Evolutionary conservation across 2,329 filamentous ascomycete genomes (phyloP), one percentile per base, ranked within the genome.

Genomic region (Trichophyton rubrum): DNA sequence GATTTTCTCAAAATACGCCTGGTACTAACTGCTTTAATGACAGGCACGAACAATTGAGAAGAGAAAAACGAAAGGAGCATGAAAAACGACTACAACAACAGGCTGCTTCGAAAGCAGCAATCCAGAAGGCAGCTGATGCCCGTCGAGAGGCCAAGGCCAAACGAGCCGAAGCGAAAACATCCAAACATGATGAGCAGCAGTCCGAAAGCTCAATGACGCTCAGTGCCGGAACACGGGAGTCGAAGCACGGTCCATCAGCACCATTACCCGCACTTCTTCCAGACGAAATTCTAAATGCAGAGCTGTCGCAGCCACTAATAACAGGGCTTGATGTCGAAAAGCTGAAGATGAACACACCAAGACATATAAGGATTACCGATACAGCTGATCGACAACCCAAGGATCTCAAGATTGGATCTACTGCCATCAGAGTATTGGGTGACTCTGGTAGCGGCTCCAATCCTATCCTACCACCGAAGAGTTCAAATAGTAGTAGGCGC

Each of bases 211-310:
- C 74, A 7, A 69, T 67, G 56, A 76, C 74, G 3, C 65, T 76
- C 7, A 73, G 73, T 63, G 73, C 71, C 40, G 70, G 64, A 30
- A 71, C 69, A 35, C 70, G 73, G 62, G 71, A 74, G 59, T 40
- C 53, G 8, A 59, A 58, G 8, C n/a, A 30, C 9, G 22, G 43
- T 13, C 56, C 41, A 17, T 61, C 70, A 64, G 13, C 71, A 66
- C 68, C 68, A n/a, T 73, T 81, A 11, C 79, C 79, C 4, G 74
- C 73, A 43, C 72, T 81, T 22, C 75, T 82, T 38, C 80, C 80
- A 3, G 75, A 77, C 58, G 77, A 79, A 24, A 75, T 82, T 47
- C 68, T 82, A 56, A 77, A 77, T 58, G 73, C 75, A 13, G 74
- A 76, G 27, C 77, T 77, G 22, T 70, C 73, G 8, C 72, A 77